Conservation (phyloP, 495 filamentous ascomycete genomes). For the Podospora australis region DNA sequence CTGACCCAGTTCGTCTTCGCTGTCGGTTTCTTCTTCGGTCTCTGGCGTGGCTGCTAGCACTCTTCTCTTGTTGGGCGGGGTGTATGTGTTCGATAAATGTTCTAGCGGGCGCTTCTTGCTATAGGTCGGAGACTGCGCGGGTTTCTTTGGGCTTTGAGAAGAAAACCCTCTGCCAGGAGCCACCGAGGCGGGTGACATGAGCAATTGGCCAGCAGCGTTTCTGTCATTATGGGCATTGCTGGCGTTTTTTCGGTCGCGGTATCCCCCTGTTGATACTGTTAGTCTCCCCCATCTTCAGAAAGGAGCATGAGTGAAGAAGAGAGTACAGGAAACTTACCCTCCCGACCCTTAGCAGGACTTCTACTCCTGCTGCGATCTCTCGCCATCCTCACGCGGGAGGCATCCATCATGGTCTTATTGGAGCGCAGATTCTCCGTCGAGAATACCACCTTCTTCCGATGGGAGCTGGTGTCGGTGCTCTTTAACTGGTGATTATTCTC, state of each 20-base stretch:
- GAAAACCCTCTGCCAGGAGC: no score
- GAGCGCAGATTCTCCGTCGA: not conserved
- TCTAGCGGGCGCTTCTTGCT: not conserved
- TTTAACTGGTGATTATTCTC: not conserved
- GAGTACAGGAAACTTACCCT: not conserved
- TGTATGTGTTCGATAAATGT: not conserved
- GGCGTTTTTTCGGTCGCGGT: not conserved
- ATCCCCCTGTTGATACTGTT: not conserved
- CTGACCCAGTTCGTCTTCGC: not conserved
- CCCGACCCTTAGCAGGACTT: not conserved
- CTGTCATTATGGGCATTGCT: no score
- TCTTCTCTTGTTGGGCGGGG: not conserved
- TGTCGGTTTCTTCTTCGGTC: not conserved
- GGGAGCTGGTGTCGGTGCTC: not conserved
- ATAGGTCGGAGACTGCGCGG: no score
- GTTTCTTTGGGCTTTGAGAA: no score
- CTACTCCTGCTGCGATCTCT: not conserved
- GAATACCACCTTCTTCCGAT: constrained; percentile 8
- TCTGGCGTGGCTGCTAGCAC: not conserved
- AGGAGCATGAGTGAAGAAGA: not conserved
- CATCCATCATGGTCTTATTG: constrained; percentile 1
- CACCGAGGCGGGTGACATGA: no score
- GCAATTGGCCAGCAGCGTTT: no score
- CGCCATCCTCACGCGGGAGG: not conserved
- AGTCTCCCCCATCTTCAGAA: not conserved